These are phyloP conservation scores for Pestalotiopsis sp. DNA, from an alignment of 2,329 filamentous ascomycete genomes.

Conservation along the genomic window DNA sequence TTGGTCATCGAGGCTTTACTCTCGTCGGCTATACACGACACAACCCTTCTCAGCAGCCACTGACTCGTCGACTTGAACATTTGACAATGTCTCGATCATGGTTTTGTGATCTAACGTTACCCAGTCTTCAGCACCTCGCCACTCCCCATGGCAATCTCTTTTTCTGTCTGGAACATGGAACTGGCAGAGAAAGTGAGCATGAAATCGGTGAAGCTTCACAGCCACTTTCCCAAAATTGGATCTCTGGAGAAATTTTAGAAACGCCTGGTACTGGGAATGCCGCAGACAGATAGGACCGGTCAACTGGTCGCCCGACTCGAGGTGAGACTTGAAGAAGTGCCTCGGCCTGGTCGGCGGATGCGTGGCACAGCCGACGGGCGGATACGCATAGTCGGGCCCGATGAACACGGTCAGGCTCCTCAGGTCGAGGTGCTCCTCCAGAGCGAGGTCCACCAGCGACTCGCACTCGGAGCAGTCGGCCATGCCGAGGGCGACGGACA, in stretches of 20 bases:
- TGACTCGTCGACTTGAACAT: neutral
- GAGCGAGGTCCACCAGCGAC: neutral
- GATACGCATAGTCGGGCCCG: slow-evolving; percentile 2
- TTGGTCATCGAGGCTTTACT: neutral
- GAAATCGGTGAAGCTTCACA: neutral
- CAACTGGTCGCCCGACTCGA: neutral
- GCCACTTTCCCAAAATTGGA: neutral
- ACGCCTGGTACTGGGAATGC: neutral
- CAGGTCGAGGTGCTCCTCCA: neutral
- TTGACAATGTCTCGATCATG: neutral
- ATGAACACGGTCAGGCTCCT: neutral
- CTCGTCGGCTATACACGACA: neutral
- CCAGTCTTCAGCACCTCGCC: neutral
- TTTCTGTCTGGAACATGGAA: neutral
- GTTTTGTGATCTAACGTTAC: neutral
- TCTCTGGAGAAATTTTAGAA: neutral
- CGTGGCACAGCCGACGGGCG: neutral
- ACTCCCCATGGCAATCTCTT: neutral
- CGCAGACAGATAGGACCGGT: neutral
- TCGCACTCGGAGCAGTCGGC: slow-evolving; percentile 1
- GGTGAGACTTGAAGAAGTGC: neutral
- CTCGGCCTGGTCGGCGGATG: neutral
- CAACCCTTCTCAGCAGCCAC: neutral
- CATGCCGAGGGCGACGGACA: neutral
- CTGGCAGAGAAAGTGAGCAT: slow-evolving; percentile 1